Evolutionary conservation across 2,329 filamentous ascomycete genomes (phyloP).

Genomic region (Raffaelea albimanens): DNA sequence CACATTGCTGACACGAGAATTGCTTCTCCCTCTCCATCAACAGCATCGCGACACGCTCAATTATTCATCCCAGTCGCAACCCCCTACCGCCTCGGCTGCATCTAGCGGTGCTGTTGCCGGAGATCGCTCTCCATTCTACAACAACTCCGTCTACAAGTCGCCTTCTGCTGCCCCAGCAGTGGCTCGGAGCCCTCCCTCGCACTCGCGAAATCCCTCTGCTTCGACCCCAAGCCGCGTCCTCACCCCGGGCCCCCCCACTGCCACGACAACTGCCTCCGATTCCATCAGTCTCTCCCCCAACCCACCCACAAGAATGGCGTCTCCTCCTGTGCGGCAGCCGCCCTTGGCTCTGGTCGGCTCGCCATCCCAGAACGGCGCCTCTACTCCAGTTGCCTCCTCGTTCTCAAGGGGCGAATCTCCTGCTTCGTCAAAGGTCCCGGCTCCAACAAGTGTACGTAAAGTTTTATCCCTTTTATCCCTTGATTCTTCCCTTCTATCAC

Average conservation of each 20-base stretch:
- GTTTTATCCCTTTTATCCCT: neutral
- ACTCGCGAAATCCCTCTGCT: slow-evolving; percentile 25
- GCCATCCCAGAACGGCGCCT: slow-evolving; percentile 30
- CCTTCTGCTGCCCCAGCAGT: slow-evolving; percentile 34
- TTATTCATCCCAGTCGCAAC: slow-evolving; percentile 27
- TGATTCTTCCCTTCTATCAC: neutral
- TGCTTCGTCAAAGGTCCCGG: slow-evolving; percentile 30
- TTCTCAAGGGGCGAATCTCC: slow-evolving; percentile 30
- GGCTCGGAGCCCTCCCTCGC: slow-evolving; percentile 40
- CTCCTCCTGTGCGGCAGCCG: slow-evolving; percentile 38
- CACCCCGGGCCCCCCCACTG: neutral
- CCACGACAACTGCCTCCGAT: neutral
- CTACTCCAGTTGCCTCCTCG: slow-evolving; percentile 13
- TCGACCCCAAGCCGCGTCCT: neutral
- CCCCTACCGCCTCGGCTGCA: slow-evolving; percentile 18
- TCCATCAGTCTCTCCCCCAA: slow-evolving; percentile 29
- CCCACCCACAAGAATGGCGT: slow-evolving; percentile 30
- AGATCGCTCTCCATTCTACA: slow-evolving; percentile 31
- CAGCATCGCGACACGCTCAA: slow-evolving; percentile 43
- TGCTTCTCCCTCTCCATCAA: slow-evolving; percentile 10
- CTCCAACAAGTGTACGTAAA: slow-evolving; percentile 26
- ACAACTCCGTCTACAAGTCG: slow-evolving; percentile 40
- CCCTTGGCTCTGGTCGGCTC: slow-evolving; percentile 24
- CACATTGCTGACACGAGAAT: slow-evolving; percentile 8
- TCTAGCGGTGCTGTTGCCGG: slow-evolving; percentile 26